Base-by-base conservation (phyloP, 192 early-diverging fungal species). In the Kickxella alabastrina region DNA sequence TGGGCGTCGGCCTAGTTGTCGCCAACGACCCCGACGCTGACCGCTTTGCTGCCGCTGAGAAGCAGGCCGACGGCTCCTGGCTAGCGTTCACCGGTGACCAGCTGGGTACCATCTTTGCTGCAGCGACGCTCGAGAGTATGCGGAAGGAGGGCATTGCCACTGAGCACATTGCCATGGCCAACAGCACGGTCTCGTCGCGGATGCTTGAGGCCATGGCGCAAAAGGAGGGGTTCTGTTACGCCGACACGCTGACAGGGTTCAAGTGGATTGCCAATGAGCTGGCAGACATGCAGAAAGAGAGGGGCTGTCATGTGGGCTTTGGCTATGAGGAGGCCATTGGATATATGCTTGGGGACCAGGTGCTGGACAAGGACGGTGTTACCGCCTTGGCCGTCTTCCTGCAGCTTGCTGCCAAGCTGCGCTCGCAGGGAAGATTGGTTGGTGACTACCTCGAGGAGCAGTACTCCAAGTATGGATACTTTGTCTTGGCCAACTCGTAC, bases 1-100 rank as follows among this genome's bases (percentile, higher is more conserved):
- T 62, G 34, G 77, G 76, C 25, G 59, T 77, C 15, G 53, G 47
- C 10, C 59, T 95, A 14, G 87, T 97, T 7, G 66, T 97, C 28
- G 92, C 92, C 13, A 97, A 97, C 65, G 94, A 97, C 60, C 94
- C 94, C 1, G 94, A 97, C 65, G 90, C 90, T 14, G 94, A 97
- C 68, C 82, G 94, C 26, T 83, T 97, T 49, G 89, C 92, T 0
- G 83, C 87, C n/a, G 90, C 92, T 10, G 91, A 92, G 77, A 82
- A 81, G 61, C 83, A 83, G 65, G 38, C 68, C 8, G 69, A 75
- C 45, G 85, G 83, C 42, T 65, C 78, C 41, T 97, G 92, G 92
- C 66, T 80, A 12, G 54, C 86, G 13, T 95, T 93, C 40, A 89
- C 82, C 14, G 93, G 93, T 36, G 92, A 97, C 62, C 86, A 95